Base-by-base conservation (phyloP, 306 rosid species). In the Astragalus membranaceus region DNA sequence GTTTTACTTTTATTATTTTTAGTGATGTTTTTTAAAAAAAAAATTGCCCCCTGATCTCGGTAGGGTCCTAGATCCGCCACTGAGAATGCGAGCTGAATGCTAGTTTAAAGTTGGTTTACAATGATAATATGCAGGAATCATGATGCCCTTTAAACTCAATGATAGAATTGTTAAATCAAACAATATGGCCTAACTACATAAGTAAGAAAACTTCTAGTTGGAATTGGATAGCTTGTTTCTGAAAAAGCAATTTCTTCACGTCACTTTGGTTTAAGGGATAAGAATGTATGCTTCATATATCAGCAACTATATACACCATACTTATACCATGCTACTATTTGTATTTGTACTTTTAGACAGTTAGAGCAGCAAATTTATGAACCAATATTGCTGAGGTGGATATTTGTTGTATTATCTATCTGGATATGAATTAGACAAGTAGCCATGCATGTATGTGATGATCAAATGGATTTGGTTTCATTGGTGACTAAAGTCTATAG, bases 241-340 rank as follows among this genome's bases (percentile, higher is more conserved):
- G 71, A 64, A 66, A 79, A 66, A 80, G 53, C 67, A 61, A 60
- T 64, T 61, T 69, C 75, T 55, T 60, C 74, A 79, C 77, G 83
- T 67, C 69, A 65, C 36, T 35, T 42, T 41, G 56, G 26, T 67
- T 73, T 57, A 66, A 84, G 87, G 87, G 92, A 89, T 84, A 89
- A 85, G 92, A 81, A 75, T 60, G 62, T 2, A 16, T 5, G 12
- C 17, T 32, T 47, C 20, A 55, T 44, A 12, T 43, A 23, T 42
- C 30, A 65, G 26, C 57, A 49, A 57, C 62, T 9, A 64, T 36
- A 65, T 6, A 44, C 67, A 54, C 72, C 72, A 43, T 69, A 10
- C 63, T 52, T 20, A 32, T 79, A 69, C 63, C 67, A 70, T 69
- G 73, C 67, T 33, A 79, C 53, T 14, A 32, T 65, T 65, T 48